Base-by-base conservation (phyloP, 192 early-diverging fungal species). In the Backusella sp. region DNA sequence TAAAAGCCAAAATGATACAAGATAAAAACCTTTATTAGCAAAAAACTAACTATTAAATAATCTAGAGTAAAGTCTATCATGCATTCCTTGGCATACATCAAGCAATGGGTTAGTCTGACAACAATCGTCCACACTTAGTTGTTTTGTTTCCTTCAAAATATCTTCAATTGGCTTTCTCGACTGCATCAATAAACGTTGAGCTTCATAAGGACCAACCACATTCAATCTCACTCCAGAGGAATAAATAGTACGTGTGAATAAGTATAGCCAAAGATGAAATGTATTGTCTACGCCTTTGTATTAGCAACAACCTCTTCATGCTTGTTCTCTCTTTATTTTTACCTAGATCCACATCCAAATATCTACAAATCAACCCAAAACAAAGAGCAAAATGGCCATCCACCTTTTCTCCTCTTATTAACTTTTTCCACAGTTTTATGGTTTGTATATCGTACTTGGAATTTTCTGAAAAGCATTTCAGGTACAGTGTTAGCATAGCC, bases 141-240 rank as follows among this genome's bases (percentile, higher is more conserved):
- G 70, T 26, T 80, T 83, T 5, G 89, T 89, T 41, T 85, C 77
- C 30, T 78, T 49, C 42, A 86, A 79, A 34, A 86, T 83, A 21
- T 78, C 79, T 70, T 87, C 82, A 68, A 90, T 86, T 19, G 78
- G 78, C 17, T 76, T 74, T 39, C 90, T 85, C 28, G 89, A 87
- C 53, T 90, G 81, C 68, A 91, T 83, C 74, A 96, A 84, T 28
- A 93, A 80, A 41, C 88, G 83, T 75, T 98, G 97, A 6, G 93
- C 94, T 67, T 92, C 88, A 79, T 96, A 95, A 6, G 97, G 97
- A 1, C 97, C 97, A 53, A 96, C 85, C 8, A 97, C 85, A 77
- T 96, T 96, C 35, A 98, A 85, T 12, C 97, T 88, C 28, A 98
- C 92, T 6, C 95, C 95, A 0, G 95, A 91, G 1, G 95, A 96